phyloP scores from a whole-genome alignment of 306 rosid species.

The Castanea mollissima region DNA sequence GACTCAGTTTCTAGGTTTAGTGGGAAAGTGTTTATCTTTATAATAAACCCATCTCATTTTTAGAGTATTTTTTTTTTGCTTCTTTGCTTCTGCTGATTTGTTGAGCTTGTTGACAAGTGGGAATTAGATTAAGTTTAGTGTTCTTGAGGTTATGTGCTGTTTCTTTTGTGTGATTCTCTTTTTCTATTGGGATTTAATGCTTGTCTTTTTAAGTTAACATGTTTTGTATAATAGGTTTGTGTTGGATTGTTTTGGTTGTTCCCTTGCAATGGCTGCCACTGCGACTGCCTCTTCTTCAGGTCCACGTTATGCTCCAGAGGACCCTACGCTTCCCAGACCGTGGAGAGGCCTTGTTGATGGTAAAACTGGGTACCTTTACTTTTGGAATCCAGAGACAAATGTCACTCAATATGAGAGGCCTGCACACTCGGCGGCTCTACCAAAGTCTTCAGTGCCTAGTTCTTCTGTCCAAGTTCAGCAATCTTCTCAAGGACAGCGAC shows the following conservation, averaged over 20 bases:
- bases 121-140: background rate
- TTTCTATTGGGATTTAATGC: background rate
- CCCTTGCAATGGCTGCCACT: conserved; percentile 75
- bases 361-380: conserved; percentile 95
- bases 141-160: background rate
- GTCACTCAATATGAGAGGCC: conserved; percentile 96
- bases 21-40: background rate
- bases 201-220: background rate
- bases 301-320: conserved; percentile 93
- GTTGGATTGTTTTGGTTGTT: conserved; percentile 25
- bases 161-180: background rate
- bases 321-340: conserved; percentile 94
- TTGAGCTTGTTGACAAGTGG: too few species aligned
- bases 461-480: conserved; percentile 84
- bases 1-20: background rate
- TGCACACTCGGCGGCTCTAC: conserved; percentile 36
- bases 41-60: background rate
- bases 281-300: conserved; percentile 71
- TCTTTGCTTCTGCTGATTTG: background rate
- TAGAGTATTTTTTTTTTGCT: background rate
- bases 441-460: conserved; percentile 59
- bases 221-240: background rate
- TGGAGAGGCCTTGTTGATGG: conserved; percentile 99
- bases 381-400: conserved; percentile 99
- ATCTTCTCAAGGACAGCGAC: conserved; percentile 52